Evolutionary conservation across 495 filamentous ascomycete species (phyloP).

Genomic region (Talaromyces wortmannii): DNA sequence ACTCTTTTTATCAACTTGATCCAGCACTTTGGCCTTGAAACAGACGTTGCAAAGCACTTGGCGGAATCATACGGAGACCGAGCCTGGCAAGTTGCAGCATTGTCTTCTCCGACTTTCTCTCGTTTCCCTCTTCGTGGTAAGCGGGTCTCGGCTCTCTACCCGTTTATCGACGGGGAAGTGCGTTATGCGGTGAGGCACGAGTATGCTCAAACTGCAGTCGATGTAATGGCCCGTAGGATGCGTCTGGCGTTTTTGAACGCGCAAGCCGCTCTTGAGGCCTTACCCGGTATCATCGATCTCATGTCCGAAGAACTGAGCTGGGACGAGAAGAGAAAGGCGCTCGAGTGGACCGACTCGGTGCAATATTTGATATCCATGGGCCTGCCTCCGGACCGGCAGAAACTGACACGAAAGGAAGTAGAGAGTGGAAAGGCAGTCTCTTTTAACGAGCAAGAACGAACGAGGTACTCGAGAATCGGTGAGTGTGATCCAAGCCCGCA

Average conservation of each 20-base stretch:
- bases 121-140: slow-evolving; percentile 86
- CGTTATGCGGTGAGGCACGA: slow-evolving; percentile 86
- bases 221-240: slow-evolving; percentile 83
- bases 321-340: slow-evolving; percentile 64
- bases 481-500: slow-evolving; percentile 10
- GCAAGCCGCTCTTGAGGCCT: slow-evolving; percentile 85
- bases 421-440: slow-evolving; percentile 69
- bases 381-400: slow-evolving; percentile 67
- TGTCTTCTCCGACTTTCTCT: slow-evolving; percentile 72
- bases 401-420: slow-evolving; percentile 66
- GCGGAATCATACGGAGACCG: slow-evolving; percentile 88
- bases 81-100: slow-evolving; percentile 87
- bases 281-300: slow-evolving; percentile 84
- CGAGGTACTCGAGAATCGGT: slow-evolving; percentile 72
- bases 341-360: slow-evolving; percentile 82
- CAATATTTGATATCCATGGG: slow-evolving; percentile 80
- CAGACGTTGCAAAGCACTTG: slow-evolving; percentile 88
- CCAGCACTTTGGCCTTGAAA: slow-evolving; percentile 94
- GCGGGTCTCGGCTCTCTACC: slow-evolving; percentile 76
- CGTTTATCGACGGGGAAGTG: slow-evolving; percentile 95
- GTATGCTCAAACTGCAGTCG: slow-evolving; percentile 89
- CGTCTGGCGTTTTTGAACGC: slow-evolving; percentile 92
- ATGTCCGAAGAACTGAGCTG: slow-evolving; percentile 88
- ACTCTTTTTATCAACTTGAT: slow-evolving; percentile 98
- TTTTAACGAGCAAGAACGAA: slow-evolving; percentile 60